Evolutionary conservation across 1,139 yeast genomes (phyloP).

Genomic region (Eremothecium gossypii): DNA sequence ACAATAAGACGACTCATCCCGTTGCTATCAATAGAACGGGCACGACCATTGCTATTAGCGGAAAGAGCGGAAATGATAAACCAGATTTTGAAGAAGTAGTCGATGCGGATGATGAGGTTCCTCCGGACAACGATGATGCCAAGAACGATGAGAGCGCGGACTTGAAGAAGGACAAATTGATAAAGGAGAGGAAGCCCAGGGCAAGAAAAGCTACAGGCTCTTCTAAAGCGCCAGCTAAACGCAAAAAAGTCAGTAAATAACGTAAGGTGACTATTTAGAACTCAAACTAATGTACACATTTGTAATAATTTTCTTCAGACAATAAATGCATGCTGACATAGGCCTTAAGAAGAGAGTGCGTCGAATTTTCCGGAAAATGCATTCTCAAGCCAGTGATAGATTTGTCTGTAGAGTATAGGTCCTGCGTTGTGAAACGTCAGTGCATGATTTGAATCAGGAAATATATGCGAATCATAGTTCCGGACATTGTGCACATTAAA

Average conservation of each 20-base stretch:
- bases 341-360: not conserved
- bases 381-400: slow-evolving; percentile 58
- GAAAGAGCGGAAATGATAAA: slow-evolving; percentile 33
- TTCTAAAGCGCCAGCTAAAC: slow-evolving; percentile 17
- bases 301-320: not conserved
- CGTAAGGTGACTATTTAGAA: not conserved
- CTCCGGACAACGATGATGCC: slow-evolving; percentile 36
- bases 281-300: not conserved
- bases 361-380: slow-evolving; percentile 55
- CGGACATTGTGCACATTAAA: slow-evolving; percentile 54
- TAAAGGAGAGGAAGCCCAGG: slow-evolving; percentile 36
- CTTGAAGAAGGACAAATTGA: slow-evolving; percentile 48
- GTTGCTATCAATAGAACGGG: slow-evolving; percentile 60
- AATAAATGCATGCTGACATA: not conserved
- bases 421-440: slow-evolving; percentile 75
- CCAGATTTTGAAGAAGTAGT: slow-evolving; percentile 55
- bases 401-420: slow-evolving; percentile 62
- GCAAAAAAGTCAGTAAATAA: slow-evolving; percentile 9
- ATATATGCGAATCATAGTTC: slow-evolving; percentile 82
- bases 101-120: slow-evolving; percentile 58
- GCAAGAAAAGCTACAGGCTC: slow-evolving; percentile 18
- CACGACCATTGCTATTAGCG: slow-evolving; percentile 29
- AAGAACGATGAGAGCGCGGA: slow-evolving; percentile 31
- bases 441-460: slow-evolving; percentile 89
- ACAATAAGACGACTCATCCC: slow-evolving; percentile 72